A percentile compares a stretch with the other conserved stretches of the same genome.
These are phyloP conservation scores for Aspergillus sp. DNA, from an alignment of 2,329 filamentous ascomycete genomes.

Conservation along the genomic window DNA sequence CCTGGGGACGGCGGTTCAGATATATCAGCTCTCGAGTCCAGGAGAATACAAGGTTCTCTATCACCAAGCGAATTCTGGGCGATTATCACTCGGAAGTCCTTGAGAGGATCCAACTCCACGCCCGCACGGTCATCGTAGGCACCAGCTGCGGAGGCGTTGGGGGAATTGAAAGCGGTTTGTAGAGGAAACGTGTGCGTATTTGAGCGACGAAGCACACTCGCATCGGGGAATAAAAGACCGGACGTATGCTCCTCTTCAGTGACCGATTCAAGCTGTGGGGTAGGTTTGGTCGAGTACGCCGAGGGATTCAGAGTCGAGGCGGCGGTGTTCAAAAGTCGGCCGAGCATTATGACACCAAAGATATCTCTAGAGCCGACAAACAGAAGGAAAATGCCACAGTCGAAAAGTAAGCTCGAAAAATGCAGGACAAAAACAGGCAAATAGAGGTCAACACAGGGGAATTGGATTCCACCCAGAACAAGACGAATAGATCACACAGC, in stretches of 20 bases:
- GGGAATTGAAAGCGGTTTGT: conserved; percentile 44
- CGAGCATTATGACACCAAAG: conserved; percentile 37
- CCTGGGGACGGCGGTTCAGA: conserved; percentile 29
- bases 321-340: conserved; percentile 44
- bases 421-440: not conserved
- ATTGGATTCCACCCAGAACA: not conserved
- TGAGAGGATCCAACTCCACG: conserved; percentile 45
- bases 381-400: conserved; percentile 6
- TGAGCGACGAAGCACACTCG: conserved; percentile 42
- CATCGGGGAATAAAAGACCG: conserved; percentile 48
- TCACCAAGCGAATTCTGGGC: conserved; percentile 51
- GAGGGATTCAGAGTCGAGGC: conserved; percentile 45
- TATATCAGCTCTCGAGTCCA: conserved; percentile 41
- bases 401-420: not conserved
- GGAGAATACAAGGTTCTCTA: conserved; percentile 47
- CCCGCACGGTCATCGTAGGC: conserved; percentile 49
- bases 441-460: not conserved
- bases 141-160: conserved; percentile 41
- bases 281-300: conserved; percentile 38
- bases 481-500: not conserved
- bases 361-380: conserved; percentile 9
- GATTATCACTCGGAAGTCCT: conserved; percentile 48
- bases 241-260: conserved; percentile 52
- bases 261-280: conserved; percentile 45
- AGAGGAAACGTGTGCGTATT: conserved; percentile 42